These are phyloP conservation scores for Psidium friedrichsthalianum DNA, from an alignment of 345 rosid species.

Conservation along the genomic window DNA sequence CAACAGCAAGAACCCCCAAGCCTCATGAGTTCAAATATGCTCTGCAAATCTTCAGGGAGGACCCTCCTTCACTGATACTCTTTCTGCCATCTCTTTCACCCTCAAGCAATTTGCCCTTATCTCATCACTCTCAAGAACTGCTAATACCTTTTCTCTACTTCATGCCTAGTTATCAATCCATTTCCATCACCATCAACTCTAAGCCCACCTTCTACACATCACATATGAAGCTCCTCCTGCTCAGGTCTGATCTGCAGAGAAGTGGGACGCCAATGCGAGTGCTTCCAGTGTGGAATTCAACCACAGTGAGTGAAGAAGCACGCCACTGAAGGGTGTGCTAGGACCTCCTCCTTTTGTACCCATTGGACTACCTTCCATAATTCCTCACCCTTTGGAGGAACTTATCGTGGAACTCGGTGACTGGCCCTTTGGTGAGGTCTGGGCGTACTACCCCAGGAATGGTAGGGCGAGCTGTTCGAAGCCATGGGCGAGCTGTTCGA, in stretches of 20 bases:
- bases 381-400: background rate
- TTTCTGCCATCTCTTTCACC: slow-evolving; percentile 12
- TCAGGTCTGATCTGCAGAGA: slow-evolving; percentile 10
- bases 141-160: slow-evolving; percentile 6
- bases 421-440: background rate
- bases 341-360: slow-evolving; percentile 12
- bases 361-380: slow-evolving; percentile 1
- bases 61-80: slow-evolving; percentile 10
- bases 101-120: slow-evolving; percentile 6
- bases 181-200: too few species aligned
- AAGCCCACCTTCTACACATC: background rate
- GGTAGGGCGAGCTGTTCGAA: slow-evolving; percentile 15
- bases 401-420: background rate
- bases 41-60: slow-evolving; percentile 2
- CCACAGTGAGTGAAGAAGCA: slow-evolving; percentile 21
- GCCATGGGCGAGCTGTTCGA: too few species aligned
- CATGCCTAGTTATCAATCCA: background rate
- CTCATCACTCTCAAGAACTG: background rate
- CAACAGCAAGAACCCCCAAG: too few species aligned
- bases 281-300: slow-evolving; percentile 17
- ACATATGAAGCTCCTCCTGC: slow-evolving; percentile 11
- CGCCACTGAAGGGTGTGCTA: slow-evolving; percentile 14
- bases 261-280: slow-evolving; percentile 4
- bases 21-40: too few species aligned
- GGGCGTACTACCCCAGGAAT: slow-evolving; percentile 24